Evolutionary conservation across 805 yeast species (phyloP), one percentile per base, ranked within the genome.

Genomic region (Ogataea zsoltii): DNA sequence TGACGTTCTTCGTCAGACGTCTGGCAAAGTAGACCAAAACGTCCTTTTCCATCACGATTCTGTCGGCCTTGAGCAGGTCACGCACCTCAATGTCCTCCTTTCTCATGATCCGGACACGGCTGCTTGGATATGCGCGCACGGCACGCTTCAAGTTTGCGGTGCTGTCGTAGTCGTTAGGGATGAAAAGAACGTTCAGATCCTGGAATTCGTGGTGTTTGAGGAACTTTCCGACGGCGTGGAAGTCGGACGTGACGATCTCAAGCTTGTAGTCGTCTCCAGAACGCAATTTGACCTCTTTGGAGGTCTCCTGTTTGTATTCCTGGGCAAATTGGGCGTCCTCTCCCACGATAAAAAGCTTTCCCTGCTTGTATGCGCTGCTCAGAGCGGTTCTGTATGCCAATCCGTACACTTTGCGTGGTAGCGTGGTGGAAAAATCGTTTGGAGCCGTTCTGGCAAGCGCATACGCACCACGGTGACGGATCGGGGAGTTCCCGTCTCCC

Each of bases 401-500:
- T 38, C 81, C 71, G 67, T 92, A 94, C 11, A 85, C 75, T 62
- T 88, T 83, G 29, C 63, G 62, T 17, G 95, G 95, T 55, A 94
- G 74, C 10, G 76, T 80, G 2, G 97, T 85, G 23, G 90, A 76
- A 76, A 84, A 82, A 65, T 92, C 96, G 60, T 86, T 89, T 39
- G 96, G 96, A 3, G 97, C 97, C 44, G 78, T 80, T 63, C 94
- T 83, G 13, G 94, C 97, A 58, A 85, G 80, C 0, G 98, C 97
- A 57, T 84, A 76, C 42, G 92, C 90, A 65, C 96, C 97, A 60
- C 86, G 88, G 60, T 80, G 82, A 70, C 96, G 83, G 36, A 83
- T 85, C 40, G 99, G 99, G 18, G 96, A 88, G 60, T 91, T 92
- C 48, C 87, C 90, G 68, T 91, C 97, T 72, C 99, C 99, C 44